phyloP scores from a whole-genome alignment of 208 protist species.

The Hexamita inflata region DNA sequence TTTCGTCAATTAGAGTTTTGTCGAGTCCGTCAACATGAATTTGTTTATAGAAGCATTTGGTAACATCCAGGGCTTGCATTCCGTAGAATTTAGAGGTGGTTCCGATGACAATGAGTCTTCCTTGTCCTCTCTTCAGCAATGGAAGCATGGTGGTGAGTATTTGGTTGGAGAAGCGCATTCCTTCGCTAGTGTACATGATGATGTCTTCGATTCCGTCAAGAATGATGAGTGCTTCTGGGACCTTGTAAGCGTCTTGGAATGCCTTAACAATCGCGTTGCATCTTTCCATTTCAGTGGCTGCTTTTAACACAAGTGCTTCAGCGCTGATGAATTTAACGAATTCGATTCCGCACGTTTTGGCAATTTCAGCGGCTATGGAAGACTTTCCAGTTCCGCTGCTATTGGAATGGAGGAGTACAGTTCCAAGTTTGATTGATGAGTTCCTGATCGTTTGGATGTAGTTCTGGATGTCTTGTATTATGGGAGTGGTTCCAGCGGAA shows the following conservation, averaged over 20 bases:
- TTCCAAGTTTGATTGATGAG: not conserved
- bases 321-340: constrained; percentile 85
- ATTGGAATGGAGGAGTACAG: not conserved
- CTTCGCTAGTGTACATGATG: constrained; percentile 78
- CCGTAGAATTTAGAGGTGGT: not conserved
- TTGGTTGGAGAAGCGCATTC: constrained; percentile 87
- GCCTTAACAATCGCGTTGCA: constrained; percentile 45
- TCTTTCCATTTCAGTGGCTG: constrained; percentile 41
- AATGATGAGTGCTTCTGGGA: constrained; percentile 75
- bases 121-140: not conserved
- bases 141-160: constrained; percentile 68
- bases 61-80: not conserved
- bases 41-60: not conserved
- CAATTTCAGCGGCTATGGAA: constrained; percentile 70
- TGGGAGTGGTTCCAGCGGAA: not conserved
- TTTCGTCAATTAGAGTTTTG: too few relatives aligned
- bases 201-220: constrained; percentile 87
- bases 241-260: constrained; percentile 95
- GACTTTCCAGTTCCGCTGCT: constrained; percentile 73
- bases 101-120: constrained; percentile 16
- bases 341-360: constrained; percentile 66
- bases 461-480: not conserved
- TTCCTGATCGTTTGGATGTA: not conserved
- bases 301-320: constrained; percentile 69
- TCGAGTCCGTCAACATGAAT: too few relatives aligned